Percentiles rank a stretch among this genome's conserved stretches.
Conservation (phyloP, 495 filamentous ascomycete genomes). For the Geoglossum glabrum region DNA sequence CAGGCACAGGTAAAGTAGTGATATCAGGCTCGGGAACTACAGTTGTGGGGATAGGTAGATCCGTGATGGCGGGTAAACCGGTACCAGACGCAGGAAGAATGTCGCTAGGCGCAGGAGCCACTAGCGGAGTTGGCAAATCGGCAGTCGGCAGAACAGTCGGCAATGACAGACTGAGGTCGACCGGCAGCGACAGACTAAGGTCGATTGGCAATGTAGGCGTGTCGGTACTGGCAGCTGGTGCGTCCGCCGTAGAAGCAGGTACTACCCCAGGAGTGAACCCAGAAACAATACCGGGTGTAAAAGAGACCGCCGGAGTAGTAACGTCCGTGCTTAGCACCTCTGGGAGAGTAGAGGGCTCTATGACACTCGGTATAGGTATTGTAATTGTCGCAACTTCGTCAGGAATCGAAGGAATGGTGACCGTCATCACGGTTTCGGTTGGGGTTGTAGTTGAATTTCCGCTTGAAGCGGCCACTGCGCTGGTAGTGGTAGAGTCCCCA, state of each 20-base stretch:
- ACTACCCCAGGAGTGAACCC: neutral
- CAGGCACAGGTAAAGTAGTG: too few relatives aligned
- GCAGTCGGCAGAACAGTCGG: too few relatives aligned
- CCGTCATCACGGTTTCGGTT: neutral
- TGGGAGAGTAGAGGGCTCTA: neutral
- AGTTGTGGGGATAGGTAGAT: neutral
- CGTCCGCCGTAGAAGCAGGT: neutral
- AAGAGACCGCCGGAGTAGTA: neutral
- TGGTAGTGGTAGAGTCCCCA: neutral
- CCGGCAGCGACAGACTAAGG: neutral
- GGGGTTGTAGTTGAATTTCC: neutral
- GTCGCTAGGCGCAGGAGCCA: neutral
- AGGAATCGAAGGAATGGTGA: neutral
- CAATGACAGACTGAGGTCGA: neutral
- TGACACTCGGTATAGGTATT: neutral
- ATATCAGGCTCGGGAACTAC: neutral
- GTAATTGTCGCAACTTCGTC: neutral
- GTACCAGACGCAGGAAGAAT: neutral
- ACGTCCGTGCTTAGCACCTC: neutral
- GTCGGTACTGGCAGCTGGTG: neutral
- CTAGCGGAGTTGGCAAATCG: neutral
- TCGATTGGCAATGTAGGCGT: neutral
- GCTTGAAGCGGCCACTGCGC: neutral
- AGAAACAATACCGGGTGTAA: neutral
- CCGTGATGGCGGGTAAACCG: neutral